Conservation (phyloP, 352 stramenopile species). For the Pythium aphanidermatum region DNA sequence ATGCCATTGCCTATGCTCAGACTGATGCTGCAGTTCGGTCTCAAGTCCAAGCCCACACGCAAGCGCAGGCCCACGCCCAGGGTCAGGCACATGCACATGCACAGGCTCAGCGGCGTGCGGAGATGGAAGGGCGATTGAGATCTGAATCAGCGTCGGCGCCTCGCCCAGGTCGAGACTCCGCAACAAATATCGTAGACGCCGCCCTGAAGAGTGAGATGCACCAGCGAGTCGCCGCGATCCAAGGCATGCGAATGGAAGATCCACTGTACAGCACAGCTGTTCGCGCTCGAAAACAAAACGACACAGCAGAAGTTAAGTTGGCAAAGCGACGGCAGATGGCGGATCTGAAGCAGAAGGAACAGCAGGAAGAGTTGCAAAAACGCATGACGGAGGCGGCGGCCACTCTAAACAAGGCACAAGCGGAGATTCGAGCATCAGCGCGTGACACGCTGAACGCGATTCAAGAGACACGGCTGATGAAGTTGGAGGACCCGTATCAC, state of each 20-base stretch:
- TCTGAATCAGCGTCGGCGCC: too few relatives aligned
- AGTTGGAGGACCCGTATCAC: slow-evolving; percentile 20
- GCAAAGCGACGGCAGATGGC: neutral
- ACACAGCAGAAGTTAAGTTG: slow-evolving; percentile 23
- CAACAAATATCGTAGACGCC: neutral
- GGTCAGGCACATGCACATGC: too few relatives aligned
- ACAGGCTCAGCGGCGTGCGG: too few relatives aligned
- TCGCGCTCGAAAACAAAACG: slow-evolving; percentile 34
- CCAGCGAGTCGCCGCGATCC: slow-evolving; percentile 55
- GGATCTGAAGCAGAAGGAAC: neutral
- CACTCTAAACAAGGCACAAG: neutral
- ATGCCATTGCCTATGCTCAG: too few relatives aligned
- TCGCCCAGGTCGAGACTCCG: too few relatives aligned
- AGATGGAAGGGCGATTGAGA: too few relatives aligned
- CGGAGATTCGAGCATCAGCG: slow-evolving; percentile 2
- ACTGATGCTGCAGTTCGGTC: too few relatives aligned
- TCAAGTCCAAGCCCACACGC: too few relatives aligned
- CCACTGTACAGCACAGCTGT: slow-evolving; percentile 32
- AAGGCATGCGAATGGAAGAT: slow-evolving; percentile 62
- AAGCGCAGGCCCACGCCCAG: too few relatives aligned
- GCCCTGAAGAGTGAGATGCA: slow-evolving; percentile 24
- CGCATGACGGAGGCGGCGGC: neutral
- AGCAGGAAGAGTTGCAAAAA: neutral
- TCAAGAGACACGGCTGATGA: slow-evolving; percentile 15
- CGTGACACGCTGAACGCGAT: slow-evolving; percentile 5